Evolutionary conservation across 768 basidiomycete genomes (phyloP).

Genomic region (Kwoniella shandongensis): DNA sequence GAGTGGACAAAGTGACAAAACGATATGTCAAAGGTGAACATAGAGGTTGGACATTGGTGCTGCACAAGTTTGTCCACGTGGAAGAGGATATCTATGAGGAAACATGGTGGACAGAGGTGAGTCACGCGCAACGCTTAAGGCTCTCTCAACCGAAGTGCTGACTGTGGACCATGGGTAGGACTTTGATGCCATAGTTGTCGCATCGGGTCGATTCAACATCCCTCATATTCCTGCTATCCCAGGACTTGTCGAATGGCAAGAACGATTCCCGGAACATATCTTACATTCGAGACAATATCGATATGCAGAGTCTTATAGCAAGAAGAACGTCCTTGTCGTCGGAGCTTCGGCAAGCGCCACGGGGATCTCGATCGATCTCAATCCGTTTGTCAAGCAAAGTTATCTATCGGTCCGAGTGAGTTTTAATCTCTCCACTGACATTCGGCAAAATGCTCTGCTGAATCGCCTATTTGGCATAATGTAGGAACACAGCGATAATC

Average conservation of each 20-base stretch:
- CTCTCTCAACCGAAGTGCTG: not conserved
- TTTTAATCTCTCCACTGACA: not conserved
- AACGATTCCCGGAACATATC: conserved; percentile 16
- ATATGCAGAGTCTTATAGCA: not conserved
- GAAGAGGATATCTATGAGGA: conserved; percentile 5
- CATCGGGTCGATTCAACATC: conserved; percentile 37
- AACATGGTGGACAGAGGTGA: conserved; percentile 21
- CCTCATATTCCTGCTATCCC: conserved; percentile 47
- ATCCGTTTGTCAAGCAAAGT: conserved; percentile 2
- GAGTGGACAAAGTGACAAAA: conserved; percentile 58
- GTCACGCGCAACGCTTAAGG: not conserved
- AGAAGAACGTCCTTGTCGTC: conserved; percentile 55
- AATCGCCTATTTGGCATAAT: not conserved
- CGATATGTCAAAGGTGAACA: conserved; percentile 9
- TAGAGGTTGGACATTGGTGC: conserved; percentile 3
- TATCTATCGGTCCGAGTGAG: conserved; percentile 11
- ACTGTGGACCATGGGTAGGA: conserved; percentile 7
- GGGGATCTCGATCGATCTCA: conserved; percentile 13
- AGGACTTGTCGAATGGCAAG: conserved; percentile 54
- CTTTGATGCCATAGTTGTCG: conserved; percentile 53
- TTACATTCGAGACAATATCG: conserved; percentile 25
- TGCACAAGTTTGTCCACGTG: not conserved
- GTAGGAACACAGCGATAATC: conserved; percentile 21
- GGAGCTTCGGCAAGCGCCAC: conserved; percentile 51
- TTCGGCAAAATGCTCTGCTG: not conserved